Conservation (phyloP, 2,329 filamentous ascomycete genomes). For the Cladophialophora psammophila region DNA sequence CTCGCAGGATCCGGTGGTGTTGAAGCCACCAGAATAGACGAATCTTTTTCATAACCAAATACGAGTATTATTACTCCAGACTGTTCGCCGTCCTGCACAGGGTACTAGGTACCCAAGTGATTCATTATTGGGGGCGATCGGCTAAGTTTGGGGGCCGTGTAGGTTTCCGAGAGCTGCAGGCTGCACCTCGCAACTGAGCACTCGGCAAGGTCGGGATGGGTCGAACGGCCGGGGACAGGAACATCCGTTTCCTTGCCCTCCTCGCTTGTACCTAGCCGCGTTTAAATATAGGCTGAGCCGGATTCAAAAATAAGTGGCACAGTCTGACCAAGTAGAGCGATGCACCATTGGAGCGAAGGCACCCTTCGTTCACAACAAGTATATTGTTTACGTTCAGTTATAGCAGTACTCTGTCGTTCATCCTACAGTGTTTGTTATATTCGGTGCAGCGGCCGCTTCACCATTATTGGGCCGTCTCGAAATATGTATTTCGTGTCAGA, state of each 20-base stretch:
- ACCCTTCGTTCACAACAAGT: too few relatives aligned
- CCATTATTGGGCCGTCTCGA: too few relatives aligned
- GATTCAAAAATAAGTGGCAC: too few relatives aligned
- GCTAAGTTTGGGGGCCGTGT: conserved; percentile 4
- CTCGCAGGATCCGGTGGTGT: not conserved
- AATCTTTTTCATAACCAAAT: not conserved
- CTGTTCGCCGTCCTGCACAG: not conserved
- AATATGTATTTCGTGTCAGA: too few relatives aligned
- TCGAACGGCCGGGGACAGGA: not conserved
- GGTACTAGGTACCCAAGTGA: not conserved
- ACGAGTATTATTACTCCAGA: not conserved
- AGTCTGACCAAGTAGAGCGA: too few relatives aligned
- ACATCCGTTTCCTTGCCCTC: conserved; percentile 3
- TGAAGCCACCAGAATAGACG: not conserved
- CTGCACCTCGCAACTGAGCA: not conserved
- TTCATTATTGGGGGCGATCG: conserved; percentile 11
- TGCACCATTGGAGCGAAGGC: too few relatives aligned
- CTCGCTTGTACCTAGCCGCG: conserved; percentile 8
- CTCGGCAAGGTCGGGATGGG: conserved; percentile 6
- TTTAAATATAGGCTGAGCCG: conserved; percentile 9
- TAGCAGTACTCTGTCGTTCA: too few relatives aligned
- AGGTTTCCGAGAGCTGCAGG: not conserved
- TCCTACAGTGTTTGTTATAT: too few relatives aligned
- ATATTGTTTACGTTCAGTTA: too few relatives aligned
- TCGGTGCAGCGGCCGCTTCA: too few relatives aligned